Evolutionary conservation across 1,139 yeast species (phyloP), one percentile per base, ranked within the genome.

Genomic region (Hansenula sp.): DNA sequence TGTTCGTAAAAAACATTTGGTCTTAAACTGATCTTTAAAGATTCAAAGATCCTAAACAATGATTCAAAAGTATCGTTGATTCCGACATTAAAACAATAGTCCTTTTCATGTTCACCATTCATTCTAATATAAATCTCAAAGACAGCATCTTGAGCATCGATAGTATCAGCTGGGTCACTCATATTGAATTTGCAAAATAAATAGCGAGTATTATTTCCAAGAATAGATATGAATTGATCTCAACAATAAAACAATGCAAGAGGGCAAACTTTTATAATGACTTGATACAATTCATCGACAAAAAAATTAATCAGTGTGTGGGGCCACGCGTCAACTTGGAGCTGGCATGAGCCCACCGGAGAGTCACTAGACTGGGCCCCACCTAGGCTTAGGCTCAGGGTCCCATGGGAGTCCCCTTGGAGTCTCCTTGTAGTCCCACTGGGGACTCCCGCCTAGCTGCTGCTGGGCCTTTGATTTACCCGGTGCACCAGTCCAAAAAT

Each of bases 41-140:
- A 61, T 25, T 71, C 66, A 58, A 89, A 88, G 40, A 90, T 76
- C 42, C 73, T 68, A 49, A 69, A 60, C 49, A 90, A 70, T 3
- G 59, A 45, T 20, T 69, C 66, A 51, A 88, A 81, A 4, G 79
- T 64, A 37, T 79, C 74, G 19, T 73, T 68, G 16, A 77, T 66
- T 33, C 73, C 71, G 16, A 90, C 76, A 51, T 79, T 84, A 67
- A 92, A 88, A 54, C 96, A 87, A 63, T 88, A 90, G 61, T 92
- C 98, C 61, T 84, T 84, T 55, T 88, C 96, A 41, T 66, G 61
- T 57, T 89, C 96, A 46, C 77, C 83, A 59, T 86, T 88, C 74
- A 92, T 80, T 43, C 98, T 82, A 48, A 92, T 63, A 65, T 82
- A 90, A 34, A 89, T 65, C 57, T 90, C 97, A 62, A 76, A 63